Evolutionary conservation across 192 early-diverging fungal genomes (phyloP), one percentile per base, ranked within the genome.

Genomic region (Linnemannia schmuckeri): DNA sequence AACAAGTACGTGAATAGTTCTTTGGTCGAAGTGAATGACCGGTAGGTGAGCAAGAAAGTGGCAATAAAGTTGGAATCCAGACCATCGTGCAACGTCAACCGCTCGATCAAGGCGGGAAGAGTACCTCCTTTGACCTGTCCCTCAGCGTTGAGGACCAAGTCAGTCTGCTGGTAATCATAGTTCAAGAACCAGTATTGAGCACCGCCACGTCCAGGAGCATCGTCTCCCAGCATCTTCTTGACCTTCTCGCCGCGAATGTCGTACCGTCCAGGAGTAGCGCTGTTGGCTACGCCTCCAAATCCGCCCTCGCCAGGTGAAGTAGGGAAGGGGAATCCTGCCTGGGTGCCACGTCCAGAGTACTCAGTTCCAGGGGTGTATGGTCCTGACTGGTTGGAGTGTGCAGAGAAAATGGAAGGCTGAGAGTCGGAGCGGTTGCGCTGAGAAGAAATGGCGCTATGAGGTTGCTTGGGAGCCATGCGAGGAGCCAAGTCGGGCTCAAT

Each of bases 21-120:
- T 18, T 90, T 90, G 8, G 97, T 94, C 3, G 94, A 93, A 6
- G 95, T 95, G 84, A 99, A 99, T 22, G 97, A 97, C 27, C 96
- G 96, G 91, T 98, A 99, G 10, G 98, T 98, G 40, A 99, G 90
- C 76, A 99, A 83, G 86, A 99, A 99, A 0, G 97, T 96, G n/a
- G 92, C 93, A 70, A 94, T 95, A 89, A 97, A 99, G 87, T 94
- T 94, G 63, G 94, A 89, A 78, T 99, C 97, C 66, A 92, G 70
- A 35, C 93, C 93, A 79, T 99, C 97, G 75, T 99, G 98, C 33
- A 96, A 89, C 0, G 97, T 98, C 80, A 99, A 91, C 24, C 97
- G 93, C 88, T 98, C 97, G 22, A 97, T 91, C 49, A 99, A 89
- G 35, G 97, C 97, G 6, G 83, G 76, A 30, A 98, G 90, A 17